Evolutionary conservation across 2,329 filamentous ascomycete genomes (phyloP), one percentile per base, ranked within the genome.

Genomic region (Dactylonectria estremocensis): DNA sequence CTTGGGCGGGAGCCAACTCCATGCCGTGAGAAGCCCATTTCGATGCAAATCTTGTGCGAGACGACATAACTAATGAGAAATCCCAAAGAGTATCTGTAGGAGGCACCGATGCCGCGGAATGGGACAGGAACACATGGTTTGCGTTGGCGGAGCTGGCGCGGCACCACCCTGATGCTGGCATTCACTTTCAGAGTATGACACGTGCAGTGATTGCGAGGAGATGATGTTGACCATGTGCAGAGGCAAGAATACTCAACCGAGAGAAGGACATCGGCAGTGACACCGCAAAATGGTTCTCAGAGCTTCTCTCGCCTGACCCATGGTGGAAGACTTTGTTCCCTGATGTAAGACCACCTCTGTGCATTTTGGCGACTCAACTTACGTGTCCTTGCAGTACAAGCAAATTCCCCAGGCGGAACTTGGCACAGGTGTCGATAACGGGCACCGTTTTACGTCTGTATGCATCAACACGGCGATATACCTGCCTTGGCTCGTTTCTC

Each of bases 381-480:
- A 66, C 22, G 8, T 14, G 22, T 14, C 31, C 31, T 52, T 7
- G 18, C 22, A 66, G 64, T 62, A 62, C 20, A 56, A 24, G 33
- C 35, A 61, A 45, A 52, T 66, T 28, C 58, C 64, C 5, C 33
- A 52, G 57, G 24, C 46, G 9, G 64, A 66, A 24, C 58, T 66
- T 28, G 37, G 49, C 24, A n/a, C 35, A 2, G 64, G 28, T 18
- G 58, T 61, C 4, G 59, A 66, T 33, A 66, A 56, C 6, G 64
- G 58, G 5, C 64, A 61, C 10, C 48, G 37, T 53, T 97, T 96
- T 79, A 94, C 89, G 8, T 95, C 93, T 0, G 91, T 97, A 40
- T 97, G 95, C 82, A 95, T 97, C 80, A 98, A 98, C 82, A 93
- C 93, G 0, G 89, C 92, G 35, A 82, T 97, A 62, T 98, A 97